phyloP scores from a whole-genome alignment of 805 yeast species.

The Saccharomycopsis microspora region DNA sequence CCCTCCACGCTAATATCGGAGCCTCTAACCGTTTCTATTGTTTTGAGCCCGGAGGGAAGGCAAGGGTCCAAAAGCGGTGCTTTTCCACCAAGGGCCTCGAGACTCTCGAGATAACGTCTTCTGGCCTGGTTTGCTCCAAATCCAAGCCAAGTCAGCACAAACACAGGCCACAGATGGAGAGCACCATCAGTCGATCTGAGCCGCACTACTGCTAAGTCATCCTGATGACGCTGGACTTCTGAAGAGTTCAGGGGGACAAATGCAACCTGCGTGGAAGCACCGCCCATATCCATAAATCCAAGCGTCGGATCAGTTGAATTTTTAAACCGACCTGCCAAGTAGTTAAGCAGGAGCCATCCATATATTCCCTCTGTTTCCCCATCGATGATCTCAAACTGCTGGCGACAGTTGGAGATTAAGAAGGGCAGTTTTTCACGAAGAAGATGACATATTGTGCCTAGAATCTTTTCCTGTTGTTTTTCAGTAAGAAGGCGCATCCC shows the following conservation, averaged over 20 bases:
- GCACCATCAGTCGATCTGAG: slow-evolving; percentile 64
- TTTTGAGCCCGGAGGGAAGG: slow-evolving; percentile 50
- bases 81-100: slow-evolving; percentile 31
- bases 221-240: slow-evolving; percentile 54
- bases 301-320: slow-evolving; percentile 41
- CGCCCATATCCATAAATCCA: slow-evolving; percentile 99
- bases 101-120: slow-evolving; percentile 45
- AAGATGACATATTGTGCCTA: slow-evolving; percentile 48
- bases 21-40: slow-evolving; percentile 31
- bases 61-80: slow-evolving; percentile 58
- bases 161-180: slow-evolving; percentile 68
- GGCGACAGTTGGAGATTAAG: slow-evolving; percentile 39
- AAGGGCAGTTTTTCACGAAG: slow-evolving; percentile 48
- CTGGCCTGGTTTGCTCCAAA: slow-evolving; percentile 96
- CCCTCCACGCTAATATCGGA: slow-evolving; percentile 47
- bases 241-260: slow-evolving; percentile 63
- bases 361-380: slow-evolving; percentile 92
- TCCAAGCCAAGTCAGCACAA: slow-evolving; percentile 95
- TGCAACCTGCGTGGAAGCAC: slow-evolving; percentile 94
- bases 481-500: slow-evolving; percentile 79
- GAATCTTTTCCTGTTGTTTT: slow-evolving; percentile 38
- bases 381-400: slow-evolving; percentile 77
- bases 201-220: slow-evolving; percentile 59
- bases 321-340: slow-evolving; percentile 57
- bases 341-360: slow-evolving; percentile 92